Evolutionary conservation across 208 protist species (phyloP), one percentile per base, ranked within the genome.

Genomic region (Leishmania tarentolae): DNA sequence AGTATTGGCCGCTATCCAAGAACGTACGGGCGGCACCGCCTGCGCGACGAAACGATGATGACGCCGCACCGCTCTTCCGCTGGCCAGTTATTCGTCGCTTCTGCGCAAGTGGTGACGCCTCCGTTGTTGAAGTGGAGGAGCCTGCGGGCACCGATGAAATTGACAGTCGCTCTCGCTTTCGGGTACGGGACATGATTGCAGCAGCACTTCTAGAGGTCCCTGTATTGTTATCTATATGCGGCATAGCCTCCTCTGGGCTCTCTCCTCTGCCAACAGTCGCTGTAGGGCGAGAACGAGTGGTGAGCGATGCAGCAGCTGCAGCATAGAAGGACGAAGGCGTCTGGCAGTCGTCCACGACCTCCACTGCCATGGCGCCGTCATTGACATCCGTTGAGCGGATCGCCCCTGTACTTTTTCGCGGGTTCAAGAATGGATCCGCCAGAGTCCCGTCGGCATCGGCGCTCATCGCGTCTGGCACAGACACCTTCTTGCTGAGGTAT

Each of bases 351-450:
- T 59, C 35, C 47, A 59, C 31, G 21, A 59, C 50, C 47, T 76
- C 71, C 35, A 46, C 47, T 42, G 57, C 21, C 65, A 47, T 66
- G 24, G 19, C 52, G 66, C 65, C 44, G 5, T 11, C n/a, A n/a
- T 35, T 47, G 21, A 1, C 3, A 56, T n/a, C 44, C 37, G 35
- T 37, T 21, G 40, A 47, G 17, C 59, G 76, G 9, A 42, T 65
- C 37, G 53, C 19, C 40, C 0, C 71, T 28, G n/a, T 68, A 72
- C 69, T 78, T 31, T 50, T 74, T 52, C 76, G 70, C 9, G 81
- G 70, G 42, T 80, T 80, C 28, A 85, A 78, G 50, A 85, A 85
- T 8, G 81, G 81, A 57, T 85, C 81, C 37, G 70, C 44, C 11
- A 76, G 81, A 44, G 42, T 42, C 42, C 15, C 44, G 61, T 56